These are phyloP conservation scores for Saccharomyces jurei DNA, from an alignment of 805 yeast genomes.

Conservation along the genomic window DNA sequence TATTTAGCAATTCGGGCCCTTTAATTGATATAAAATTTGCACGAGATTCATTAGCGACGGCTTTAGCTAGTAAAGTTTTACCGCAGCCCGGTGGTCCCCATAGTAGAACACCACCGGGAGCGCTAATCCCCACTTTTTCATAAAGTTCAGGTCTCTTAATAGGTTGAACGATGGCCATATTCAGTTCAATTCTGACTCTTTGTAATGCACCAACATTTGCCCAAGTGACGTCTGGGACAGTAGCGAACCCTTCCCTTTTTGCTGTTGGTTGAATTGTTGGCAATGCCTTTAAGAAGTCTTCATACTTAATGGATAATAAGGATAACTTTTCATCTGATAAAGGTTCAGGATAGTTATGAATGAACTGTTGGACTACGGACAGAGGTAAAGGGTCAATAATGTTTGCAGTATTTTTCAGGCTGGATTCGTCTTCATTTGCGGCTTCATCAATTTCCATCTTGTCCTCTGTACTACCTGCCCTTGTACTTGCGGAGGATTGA, in stretches of 20 bases:
- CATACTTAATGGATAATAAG: slow-evolving; percentile 65
- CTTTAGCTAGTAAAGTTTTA: slow-evolving; percentile 90
- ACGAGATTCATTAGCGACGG: slow-evolving; percentile 94
- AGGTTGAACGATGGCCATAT: slow-evolving; percentile 97
- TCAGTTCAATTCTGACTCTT: slow-evolving; percentile 76
- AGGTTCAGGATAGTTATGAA: slow-evolving; percentile 70
- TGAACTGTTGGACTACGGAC: slow-evolving; percentile 66
- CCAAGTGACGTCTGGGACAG: slow-evolving; percentile 97
- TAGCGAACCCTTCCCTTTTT: slow-evolving; percentile 96
- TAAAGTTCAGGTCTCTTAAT: slow-evolving; percentile 86
- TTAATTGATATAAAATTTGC: slow-evolving; percentile 94
- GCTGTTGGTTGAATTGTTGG: slow-evolving; percentile 96
- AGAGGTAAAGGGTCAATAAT: slow-evolving; percentile 32
- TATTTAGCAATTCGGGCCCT: slow-evolving; percentile 91
- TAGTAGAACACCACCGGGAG: slow-evolving; percentile 92
- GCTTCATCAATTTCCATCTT: slow-evolving; percentile 27
- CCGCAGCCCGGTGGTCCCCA: slow-evolving; percentile 99
- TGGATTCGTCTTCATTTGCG: slow-evolving; percentile 6
- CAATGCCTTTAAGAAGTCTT: slow-evolving; percentile 75
- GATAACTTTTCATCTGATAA: slow-evolving; percentile 66
- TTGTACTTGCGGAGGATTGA: background rate
- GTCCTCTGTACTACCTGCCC: slow-evolving; percentile 13
- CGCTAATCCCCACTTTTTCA: slow-evolving; percentile 84
- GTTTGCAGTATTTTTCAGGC: slow-evolving; percentile 28
- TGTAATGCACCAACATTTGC: slow-evolving; percentile 84